Base-by-base conservation (phyloP, 2,329 filamentous ascomycete genomes). In the Pseudogymnoascus sp. region DNA sequence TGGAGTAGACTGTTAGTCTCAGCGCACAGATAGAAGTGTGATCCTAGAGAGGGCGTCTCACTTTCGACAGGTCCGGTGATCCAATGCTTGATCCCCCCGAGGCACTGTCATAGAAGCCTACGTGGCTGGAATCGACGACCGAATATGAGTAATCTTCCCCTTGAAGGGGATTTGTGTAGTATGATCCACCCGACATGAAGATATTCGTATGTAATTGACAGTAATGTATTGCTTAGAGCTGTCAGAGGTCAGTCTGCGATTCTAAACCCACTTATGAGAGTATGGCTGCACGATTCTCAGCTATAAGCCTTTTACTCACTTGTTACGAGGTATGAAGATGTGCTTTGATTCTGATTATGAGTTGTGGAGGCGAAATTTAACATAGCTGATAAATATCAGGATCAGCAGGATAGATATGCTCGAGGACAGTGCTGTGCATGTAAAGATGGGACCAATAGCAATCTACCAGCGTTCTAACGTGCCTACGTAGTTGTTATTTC, bases 221-320 rank as follows among this genome's bases (percentile, higher is more conserved):
- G n/a, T 57, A 57, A n/a, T 11, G 26, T 57, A 57, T 57, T 57
- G 18, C 34, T 57, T 34, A 57, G 10, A 57, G 51, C 51, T 57
- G 16, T 34, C 29, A 18, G 2, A 34, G 5, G 16, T 57, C 51
- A 57, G 51, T 57, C 2, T 57, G n/a, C 10, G n/a, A n/a, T 2
- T 6, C 4, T 7, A 4, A 8, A 10, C 11, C 29, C 14, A 54
- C 16, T 18, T 31, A 7, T 57, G n/a, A 18, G 8, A 31, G 8
- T 34, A 34, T 16, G 10, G 5, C 26, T 34, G 5, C 51, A 57
- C 12, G 10, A 18, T 34, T 12, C 29, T 34, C 51, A 12, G n/a
- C 18, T 8, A 12, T 34, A 18, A 5, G 5, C n/a, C 10, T 18
- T 34, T 18, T 18, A 57, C 51, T 57, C 26, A 57, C 51, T 14